Conservation (phyloP, 192 early-diverging fungal species). For the Phlyctochytrium planicorne region DNA sequence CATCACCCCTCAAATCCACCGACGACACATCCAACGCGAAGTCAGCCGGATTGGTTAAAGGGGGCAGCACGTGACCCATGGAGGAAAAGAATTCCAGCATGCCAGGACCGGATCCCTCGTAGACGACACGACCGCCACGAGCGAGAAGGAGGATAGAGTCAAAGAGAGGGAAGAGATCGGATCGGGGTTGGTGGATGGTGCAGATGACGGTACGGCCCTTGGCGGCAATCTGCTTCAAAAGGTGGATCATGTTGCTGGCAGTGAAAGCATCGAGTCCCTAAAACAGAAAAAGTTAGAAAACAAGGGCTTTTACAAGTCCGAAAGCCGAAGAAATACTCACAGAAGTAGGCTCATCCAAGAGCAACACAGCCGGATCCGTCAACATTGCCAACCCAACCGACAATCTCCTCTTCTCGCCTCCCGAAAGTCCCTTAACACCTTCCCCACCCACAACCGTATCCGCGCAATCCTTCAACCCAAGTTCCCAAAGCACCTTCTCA, state of each 20-base stretch:
- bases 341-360: conserved; percentile 18
- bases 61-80: conserved; percentile 30
- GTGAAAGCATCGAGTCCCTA: conserved; percentile 36
- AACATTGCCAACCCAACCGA: conserved; percentile 58
- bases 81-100: conserved; percentile 36
- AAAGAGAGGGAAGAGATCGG: conserved; percentile 76
- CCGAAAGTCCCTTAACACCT: conserved; percentile 57
- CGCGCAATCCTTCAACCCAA: conserved; percentile 46
- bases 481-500: conserved; percentile 35
- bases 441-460: conserved; percentile 42
- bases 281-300: not conserved
- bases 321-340: not conserved
- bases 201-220: conserved; percentile 59
- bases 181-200: conserved; percentile 77
- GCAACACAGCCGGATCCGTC: conserved; percentile 33
- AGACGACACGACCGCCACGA: conserved; percentile 40
- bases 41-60: conserved; percentile 46
- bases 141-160: conserved; percentile 43
- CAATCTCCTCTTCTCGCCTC: conserved; percentile 71
- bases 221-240: conserved; percentile 27
- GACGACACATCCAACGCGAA: conserved; percentile 45
- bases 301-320: not conserved
- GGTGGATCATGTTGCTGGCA: conserved; percentile 32
- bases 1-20: conserved; percentile 35
- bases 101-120: conserved; percentile 24